These are phyloP conservation scores for Tanacetum coccineum DNA, from an alignment of 129 eudicot genomes.

Conservation along the genomic window DNA sequence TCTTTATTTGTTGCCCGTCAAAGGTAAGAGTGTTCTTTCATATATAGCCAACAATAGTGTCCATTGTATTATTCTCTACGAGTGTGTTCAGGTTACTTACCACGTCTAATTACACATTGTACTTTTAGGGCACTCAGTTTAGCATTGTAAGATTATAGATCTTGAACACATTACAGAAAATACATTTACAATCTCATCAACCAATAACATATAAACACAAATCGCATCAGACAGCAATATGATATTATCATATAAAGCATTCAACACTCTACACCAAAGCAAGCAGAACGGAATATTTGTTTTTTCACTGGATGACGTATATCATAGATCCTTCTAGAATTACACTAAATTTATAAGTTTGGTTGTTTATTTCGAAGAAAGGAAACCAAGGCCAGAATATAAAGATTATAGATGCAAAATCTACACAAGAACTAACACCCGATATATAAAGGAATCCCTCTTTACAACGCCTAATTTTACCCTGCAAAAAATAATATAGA, in stretches of 20 bases:
- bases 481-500: slow-evolving; percentile 1
- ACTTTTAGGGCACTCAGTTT: no score
- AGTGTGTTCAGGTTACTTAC: no score
- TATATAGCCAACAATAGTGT: no score
- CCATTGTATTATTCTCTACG: no score
- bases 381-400: slow-evolving; percentile 12
- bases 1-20: no score
- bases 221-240: background rate
- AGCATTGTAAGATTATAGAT: no score
- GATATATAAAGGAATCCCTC: slow-evolving; percentile 30
- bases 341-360: slow-evolving; percentile 11
- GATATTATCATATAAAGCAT: background rate
- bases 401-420: slow-evolving; percentile 31
- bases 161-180: no score
- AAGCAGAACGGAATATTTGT: background rate
- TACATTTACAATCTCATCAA: background rate
- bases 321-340: slow-evolving; percentile 1
- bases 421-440: slow-evolving; percentile 25
- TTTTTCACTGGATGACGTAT: background rate
- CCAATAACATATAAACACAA: background rate
- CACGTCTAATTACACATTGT: no score
- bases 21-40: no score
- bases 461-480: slow-evolving; percentile 41
- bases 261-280: background rate
- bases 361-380: slow-evolving; percentile 20